Base-by-base conservation (phyloP, 1,284 basidiomycete species). In the Leccinum ponderosum region DNA sequence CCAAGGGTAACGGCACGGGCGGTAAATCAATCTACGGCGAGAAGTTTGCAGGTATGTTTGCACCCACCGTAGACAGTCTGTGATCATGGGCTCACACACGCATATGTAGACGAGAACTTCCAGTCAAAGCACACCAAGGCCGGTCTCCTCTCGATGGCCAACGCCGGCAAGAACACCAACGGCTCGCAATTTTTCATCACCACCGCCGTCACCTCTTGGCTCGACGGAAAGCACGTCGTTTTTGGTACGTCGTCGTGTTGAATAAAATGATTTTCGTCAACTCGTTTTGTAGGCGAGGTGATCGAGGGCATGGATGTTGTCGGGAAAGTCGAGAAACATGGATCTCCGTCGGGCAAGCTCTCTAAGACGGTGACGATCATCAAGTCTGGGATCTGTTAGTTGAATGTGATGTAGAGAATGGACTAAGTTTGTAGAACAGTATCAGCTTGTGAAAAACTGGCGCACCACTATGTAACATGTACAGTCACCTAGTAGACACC, bases 101-200 rank as follows among this genome's bases (percentile, higher is more conserved):
- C 6, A 17, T 8, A 35, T 22, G 31, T 68, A 85, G 95, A 97
- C 71, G 95, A 98, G 79, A 94, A 91, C 78, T 97, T 98, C 75
- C 62, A 76, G 39, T 65, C 89, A 59, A 91, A 90, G 79, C 95
- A 98, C 78, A 82, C 81, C 55, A 88, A 90, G 76, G 84, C 87
- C n/a, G 93, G 93, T 72, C 77, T 95, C 54, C 83, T 97, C 52
- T 94, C 91, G 60, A 97, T 97, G 94, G 95, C 95, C 27, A 97
- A 91, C 67, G 82, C 87, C 15, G 89, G 88, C 33, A 83, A 83
- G 69, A 86, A 91, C 80, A 84, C 81, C 62, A 84, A 84, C 62
- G 80, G 81, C 11, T 83, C 80, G 14, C 82, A 85, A 66, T 85
- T 81, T 77, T 85, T 87, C 72, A 85, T 92, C 79, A 91, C 89